Conservation (phyloP, 192 early-diverging fungal genomes). For the Dimargaris cristalligena region DNA sequence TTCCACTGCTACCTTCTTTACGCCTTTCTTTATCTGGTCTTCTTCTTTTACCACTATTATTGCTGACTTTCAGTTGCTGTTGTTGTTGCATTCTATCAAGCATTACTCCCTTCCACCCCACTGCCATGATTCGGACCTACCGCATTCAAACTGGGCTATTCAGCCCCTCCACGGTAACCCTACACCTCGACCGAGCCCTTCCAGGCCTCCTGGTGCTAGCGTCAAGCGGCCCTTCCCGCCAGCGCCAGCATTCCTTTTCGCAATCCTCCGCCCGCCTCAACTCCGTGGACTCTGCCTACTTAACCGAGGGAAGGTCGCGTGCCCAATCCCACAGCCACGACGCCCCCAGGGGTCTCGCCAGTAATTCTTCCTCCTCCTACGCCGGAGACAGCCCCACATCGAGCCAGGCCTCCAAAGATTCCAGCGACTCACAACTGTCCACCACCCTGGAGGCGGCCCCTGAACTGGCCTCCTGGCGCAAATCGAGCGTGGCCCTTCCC, state of each 20-base stretch:
- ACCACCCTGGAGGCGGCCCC: neutral
- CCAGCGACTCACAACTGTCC: neutral
- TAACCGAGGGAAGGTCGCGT: neutral
- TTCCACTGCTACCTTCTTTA: too few species aligned
- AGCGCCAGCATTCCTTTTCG: neutral
- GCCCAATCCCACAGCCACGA: neutral
- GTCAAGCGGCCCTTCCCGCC: neutral
- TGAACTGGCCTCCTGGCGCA: conserved; percentile 3
- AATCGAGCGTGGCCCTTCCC: neutral
- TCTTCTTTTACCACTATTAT: too few species aligned
- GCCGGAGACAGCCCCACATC: neutral
- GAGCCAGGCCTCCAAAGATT: neutral
- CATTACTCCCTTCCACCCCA: too few species aligned
- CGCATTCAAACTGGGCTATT: conserved; percentile 6
- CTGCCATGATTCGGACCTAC: conserved; percentile 11
- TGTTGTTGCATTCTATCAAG: too few species aligned
- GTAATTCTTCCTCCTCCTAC: neutral
- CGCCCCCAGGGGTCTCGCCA: neutral
- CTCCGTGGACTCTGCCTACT: neutral
- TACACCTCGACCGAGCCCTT: neutral
- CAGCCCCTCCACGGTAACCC: conserved; percentile 1
- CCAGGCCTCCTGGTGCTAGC: neutral
- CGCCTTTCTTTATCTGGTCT: too few species aligned
- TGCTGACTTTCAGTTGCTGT: too few species aligned
- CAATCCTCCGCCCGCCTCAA: neutral